Evolutionary conservation across 2,329 filamentous ascomycete genomes (phyloP).

Genomic region (Beauveria medogensis): DNA sequence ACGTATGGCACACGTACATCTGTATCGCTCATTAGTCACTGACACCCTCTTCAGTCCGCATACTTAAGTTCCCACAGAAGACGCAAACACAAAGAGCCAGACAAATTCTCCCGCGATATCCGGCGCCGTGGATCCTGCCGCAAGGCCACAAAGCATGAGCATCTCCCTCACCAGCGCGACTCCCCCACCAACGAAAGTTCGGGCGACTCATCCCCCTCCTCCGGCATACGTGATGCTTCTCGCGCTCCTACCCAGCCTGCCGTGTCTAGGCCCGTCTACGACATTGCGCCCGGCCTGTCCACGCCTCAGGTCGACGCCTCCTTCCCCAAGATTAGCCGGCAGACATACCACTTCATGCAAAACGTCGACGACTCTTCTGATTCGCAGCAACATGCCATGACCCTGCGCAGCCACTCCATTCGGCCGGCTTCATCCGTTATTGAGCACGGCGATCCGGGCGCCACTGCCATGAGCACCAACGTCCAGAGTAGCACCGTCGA

Average conservation of each 20-base stretch:
- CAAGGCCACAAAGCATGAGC: too few species aligned
- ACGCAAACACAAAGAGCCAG: not conserved
- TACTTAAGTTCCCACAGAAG: not conserved
- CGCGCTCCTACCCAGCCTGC: not conserved
- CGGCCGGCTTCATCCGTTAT: not conserved
- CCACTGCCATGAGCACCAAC: not conserved
- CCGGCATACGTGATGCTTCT: not conserved
- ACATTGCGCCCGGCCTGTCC: not conserved
- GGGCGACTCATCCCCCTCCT: not conserved
- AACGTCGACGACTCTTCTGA: not conserved
- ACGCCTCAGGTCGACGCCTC: not conserved
- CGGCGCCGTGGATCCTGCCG: too few species aligned
- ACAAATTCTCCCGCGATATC: too few species aligned
- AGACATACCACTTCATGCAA: not conserved
- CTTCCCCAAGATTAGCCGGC: not conserved
- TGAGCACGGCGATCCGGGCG: not conserved
- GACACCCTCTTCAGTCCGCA: not conserved
- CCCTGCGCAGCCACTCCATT: not conserved
- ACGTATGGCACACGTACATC: not conserved
- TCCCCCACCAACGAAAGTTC: not conserved
- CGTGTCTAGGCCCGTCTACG: not conserved
- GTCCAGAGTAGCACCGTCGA: not conserved
- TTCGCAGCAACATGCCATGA: not conserved
- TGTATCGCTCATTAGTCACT: not conserved
- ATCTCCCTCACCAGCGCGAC: not conserved